Conservation (phyloP, 306 rosid species). For the Elaeagnus macrophylla region DNA sequence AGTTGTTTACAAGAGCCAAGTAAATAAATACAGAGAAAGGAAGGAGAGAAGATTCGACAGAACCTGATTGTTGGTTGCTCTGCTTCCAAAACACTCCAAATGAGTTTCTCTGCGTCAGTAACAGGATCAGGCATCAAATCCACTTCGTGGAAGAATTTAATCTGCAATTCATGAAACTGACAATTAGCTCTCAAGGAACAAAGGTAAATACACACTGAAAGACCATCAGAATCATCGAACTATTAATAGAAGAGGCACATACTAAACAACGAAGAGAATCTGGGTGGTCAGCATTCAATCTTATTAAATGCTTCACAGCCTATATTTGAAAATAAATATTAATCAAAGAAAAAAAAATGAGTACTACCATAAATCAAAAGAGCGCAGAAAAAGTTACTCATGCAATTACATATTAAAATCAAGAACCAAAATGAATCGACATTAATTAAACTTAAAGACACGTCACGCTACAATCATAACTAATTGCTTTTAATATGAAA, state of each 20-base stretch:
- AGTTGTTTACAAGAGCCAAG: not conserved
- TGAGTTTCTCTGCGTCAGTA: constrained; percentile 67
- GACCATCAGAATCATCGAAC: not conserved
- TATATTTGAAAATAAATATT: constrained; percentile 23
- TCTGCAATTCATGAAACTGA: constrained; percentile 36
- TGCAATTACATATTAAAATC: not conserved
- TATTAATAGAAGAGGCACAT: constrained; percentile 16
- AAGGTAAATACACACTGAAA: not conserved
- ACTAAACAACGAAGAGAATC: constrained; percentile 92
- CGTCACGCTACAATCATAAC: too few species aligned
- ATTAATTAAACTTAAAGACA: too few species aligned
- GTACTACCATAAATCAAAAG: not conserved
- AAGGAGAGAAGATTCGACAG: not conserved
- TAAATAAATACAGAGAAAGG: not conserved
- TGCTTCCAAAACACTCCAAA: constrained; percentile 84
- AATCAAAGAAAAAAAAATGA: constrained; percentile 2
- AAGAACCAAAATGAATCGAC: too few species aligned
- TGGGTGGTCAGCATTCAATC: constrained; percentile 88
- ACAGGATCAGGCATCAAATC: constrained; percentile 56
- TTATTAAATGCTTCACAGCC: constrained; percentile 88
- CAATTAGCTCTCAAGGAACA: constrained; percentile 15
- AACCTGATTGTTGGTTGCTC: constrained; percentile 85
- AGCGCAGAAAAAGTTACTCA: not conserved
- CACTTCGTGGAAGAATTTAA: constrained; percentile 77
- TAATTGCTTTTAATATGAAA: not conserved